phyloP scores from a whole-genome alignment of 2,329 filamentous ascomycete species.

The Cordyceps fumosorosea region DNA sequence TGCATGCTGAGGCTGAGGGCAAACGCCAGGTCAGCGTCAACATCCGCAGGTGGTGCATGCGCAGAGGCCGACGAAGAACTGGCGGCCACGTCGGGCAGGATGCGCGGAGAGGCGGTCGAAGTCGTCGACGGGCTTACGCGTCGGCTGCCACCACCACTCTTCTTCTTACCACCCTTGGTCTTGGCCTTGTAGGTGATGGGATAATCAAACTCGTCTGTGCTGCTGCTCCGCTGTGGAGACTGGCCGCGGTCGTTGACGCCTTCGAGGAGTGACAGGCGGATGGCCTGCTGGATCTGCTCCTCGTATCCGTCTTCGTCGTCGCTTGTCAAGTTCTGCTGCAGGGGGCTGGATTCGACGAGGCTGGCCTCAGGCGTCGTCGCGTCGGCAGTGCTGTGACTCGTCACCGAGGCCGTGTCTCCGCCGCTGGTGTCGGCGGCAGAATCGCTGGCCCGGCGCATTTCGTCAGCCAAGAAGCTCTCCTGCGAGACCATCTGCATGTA shows the following conservation, averaged over 20 bases:
- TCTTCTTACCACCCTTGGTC: slow-evolving; percentile 32
- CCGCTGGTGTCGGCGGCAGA: slow-evolving; percentile 41
- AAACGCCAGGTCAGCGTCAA: slow-evolving; percentile 53
- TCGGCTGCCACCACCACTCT: slow-evolving; percentile 21
- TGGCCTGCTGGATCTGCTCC: slow-evolving; percentile 55
- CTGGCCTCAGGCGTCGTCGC: slow-evolving; percentile 52
- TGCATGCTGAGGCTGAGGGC: slow-evolving; percentile 55
- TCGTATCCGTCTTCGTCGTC: slow-evolving; percentile 49
- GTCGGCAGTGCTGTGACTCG: slow-evolving; percentile 36
- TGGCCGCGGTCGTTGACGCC: slow-evolving; percentile 41
- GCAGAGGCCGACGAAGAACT: slow-evolving; percentile 16
- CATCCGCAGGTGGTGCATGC: slow-evolving; percentile 12
- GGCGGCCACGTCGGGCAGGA: slow-evolving; percentile 25
- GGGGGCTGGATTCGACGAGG: slow-evolving; percentile 34
- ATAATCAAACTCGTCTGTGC: slow-evolving; percentile 43
- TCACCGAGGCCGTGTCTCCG: slow-evolving; percentile 36
- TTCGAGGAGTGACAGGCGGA: slow-evolving; percentile 55
- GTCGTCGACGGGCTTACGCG: slow-evolving; percentile 23
- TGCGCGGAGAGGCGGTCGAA: slow-evolving; percentile 23
- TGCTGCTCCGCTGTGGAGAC: slow-evolving; percentile 37
- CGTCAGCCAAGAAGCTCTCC: slow-evolving; percentile 43
- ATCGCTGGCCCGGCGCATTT: slow-evolving; percentile 47
- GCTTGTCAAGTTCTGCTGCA: slow-evolving; percentile 20
- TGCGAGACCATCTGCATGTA: slow-evolving; percentile 63
- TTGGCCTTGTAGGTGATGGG: slow-evolving; percentile 39